Evolutionary conservation across 768 basidiomycete species (phyloP).

Genomic region (Trametes elegans): DNA sequence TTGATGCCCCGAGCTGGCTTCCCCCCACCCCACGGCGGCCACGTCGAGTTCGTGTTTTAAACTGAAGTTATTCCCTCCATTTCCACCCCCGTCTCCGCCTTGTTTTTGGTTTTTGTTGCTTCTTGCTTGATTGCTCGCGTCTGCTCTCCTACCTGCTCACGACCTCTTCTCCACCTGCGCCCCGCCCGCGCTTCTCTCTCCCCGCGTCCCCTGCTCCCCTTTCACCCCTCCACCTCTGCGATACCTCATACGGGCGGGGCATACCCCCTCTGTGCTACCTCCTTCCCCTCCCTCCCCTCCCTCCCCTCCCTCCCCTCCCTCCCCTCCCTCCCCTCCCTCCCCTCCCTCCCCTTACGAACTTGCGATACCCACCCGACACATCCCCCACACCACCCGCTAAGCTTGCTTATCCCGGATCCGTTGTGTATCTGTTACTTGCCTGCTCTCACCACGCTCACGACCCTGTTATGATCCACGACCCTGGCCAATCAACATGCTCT

Average conservation of each 20-base stretch:
- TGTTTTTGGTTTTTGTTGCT: too few relatives aligned
- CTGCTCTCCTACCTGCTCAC: background rate
- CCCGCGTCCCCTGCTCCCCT: background rate
- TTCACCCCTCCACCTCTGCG: background rate
- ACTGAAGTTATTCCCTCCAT: conserved; percentile 17
- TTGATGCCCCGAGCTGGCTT: background rate
- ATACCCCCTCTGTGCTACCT: conserved; percentile 3
- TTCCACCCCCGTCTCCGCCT: background rate
- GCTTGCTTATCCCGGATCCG: background rate
- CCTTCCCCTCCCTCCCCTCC: background rate
- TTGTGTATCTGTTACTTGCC: conserved; percentile 13
- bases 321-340: background rate
- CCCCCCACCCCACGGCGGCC: background rate
- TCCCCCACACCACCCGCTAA: background rate
- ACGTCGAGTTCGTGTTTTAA: background rate
- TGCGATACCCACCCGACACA: background rate
- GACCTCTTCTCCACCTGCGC: background rate
- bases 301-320: background rate
- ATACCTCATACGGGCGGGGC: background rate
- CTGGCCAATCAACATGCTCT: conserved; percentile 1
- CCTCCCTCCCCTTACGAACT: background rate
- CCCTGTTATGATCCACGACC: conserved; percentile 20
- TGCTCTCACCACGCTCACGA: conserved; percentile 21
- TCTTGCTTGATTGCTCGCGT: too few relatives aligned
- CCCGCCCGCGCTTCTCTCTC: background rate